Base-by-base conservation (phyloP, 805 yeast species). In the Metschnikowia cubensis region DNA sequence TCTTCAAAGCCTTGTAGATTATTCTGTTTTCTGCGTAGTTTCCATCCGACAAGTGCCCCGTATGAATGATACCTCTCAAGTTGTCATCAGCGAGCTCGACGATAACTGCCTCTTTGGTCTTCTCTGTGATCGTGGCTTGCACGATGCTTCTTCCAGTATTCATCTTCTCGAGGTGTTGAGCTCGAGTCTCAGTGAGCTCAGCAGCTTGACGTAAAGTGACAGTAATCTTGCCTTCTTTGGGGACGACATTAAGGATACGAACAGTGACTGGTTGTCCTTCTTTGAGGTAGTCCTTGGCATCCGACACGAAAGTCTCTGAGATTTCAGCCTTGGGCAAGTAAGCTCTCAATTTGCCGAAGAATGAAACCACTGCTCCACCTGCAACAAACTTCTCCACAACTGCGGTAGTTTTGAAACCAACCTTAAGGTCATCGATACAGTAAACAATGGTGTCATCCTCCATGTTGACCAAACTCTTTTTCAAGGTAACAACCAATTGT, bases 311-410 rank as follows among this genome's bases (percentile, higher is more conserved):
- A 1, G 96, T 83, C 68, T 94, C 98, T 48, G 95, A 85, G 60
- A 94, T 87, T 71, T 94, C 98, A 48, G 84, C 74, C 56, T 84
- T 82, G 31, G 99, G 98, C 53, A 94, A 73, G 64, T 82, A 91
- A 0, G 90, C 99, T 56, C 76, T 80, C 39, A 88, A 66, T 47
- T 77, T 75, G 48, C 94, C 96, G 61, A 89, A 91, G 62, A 94
- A 90, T 14, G 90, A 80, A 6, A 94, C 82, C 40, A 90, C 71
- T 42, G 88, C 96, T 60, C 99, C 99, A 50, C 78, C 75, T 50
- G 84, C 83, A 44, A 81, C 80, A 58, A 92, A 79, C 33, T 79
- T 74, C 52, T 84, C 84, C 41, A 94, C 84, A 1, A 91, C 83
- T 11, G 89, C 98, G 4, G 82, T 73, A 2, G 92, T 79, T 58